Conservation (phyloP, 2,329 filamentous ascomycete species). For the Nannizziopsis arthrosporioides region DNA sequence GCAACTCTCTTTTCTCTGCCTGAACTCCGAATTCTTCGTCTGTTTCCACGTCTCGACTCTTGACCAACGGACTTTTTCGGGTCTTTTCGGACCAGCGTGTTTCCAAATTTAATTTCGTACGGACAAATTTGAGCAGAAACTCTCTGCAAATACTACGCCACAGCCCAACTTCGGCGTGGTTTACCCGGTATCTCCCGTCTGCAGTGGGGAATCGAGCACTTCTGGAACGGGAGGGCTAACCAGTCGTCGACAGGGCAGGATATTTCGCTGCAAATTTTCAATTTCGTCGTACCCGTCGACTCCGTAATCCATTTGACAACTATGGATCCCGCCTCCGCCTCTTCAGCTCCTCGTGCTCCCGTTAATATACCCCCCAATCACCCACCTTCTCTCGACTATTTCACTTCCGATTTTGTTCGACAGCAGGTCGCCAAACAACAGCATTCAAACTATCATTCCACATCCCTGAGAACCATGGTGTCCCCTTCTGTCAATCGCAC, state of each 20-base stretch:
- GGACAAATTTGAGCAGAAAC: background rate
- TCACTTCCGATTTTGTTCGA: slow-evolving; percentile 43
- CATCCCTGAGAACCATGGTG: slow-evolving; percentile 43
- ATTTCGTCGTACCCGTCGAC: slow-evolving; percentile 6
- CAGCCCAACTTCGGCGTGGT: background rate
- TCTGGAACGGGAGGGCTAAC: slow-evolving; percentile 10
- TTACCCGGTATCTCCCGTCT: slow-evolving; percentile 12
- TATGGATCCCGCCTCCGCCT: slow-evolving; percentile 7
- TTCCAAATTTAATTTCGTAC: slow-evolving; percentile 6
- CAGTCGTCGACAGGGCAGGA: slow-evolving; percentile 6
- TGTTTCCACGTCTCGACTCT: background rate
- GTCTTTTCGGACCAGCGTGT: slow-evolving; percentile 3
- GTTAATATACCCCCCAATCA: slow-evolving; percentile 35
- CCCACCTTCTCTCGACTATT: slow-evolving; percentile 18
- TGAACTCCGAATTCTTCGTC: slow-evolving; percentile 1
- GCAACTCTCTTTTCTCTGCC: background rate
- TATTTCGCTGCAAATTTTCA: slow-evolving; percentile 1
- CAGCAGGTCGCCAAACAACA: slow-evolving; percentile 48
- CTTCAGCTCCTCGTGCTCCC: slow-evolving; percentile 18
- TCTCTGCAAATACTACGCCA: slow-evolving; percentile 8
- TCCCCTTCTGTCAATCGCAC: slow-evolving; percentile 72
- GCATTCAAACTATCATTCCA: slow-evolving; percentile 48
- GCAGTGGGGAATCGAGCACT: slow-evolving; percentile 7
- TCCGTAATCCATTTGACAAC: slow-evolving; percentile 2
- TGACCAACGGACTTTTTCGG: slow-evolving; percentile 4